Conservation (phyloP, 306 rosid species). For the Canavalia gladiata region DNA sequence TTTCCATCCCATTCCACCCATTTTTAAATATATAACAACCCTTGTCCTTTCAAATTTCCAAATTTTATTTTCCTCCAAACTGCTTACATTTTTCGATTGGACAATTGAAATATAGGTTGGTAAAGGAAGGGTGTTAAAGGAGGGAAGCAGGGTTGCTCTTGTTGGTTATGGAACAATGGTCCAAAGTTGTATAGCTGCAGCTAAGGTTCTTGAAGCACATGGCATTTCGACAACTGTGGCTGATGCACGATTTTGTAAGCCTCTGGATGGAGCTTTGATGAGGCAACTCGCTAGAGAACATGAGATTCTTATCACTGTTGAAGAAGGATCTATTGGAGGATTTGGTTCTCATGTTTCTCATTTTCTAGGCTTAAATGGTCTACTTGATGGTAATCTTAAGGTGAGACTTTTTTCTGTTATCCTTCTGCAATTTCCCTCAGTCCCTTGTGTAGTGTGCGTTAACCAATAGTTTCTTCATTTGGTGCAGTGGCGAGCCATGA, state of each 20-base stretch:
- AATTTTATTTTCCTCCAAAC: neutral
- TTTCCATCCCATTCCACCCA: too few species aligned
- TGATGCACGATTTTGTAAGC: slow-evolving; percentile 82
- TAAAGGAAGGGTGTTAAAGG: slow-evolving; percentile 66
- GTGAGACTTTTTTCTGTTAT: slow-evolving; percentile 36
- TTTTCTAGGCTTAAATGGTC: slow-evolving; percentile 62
- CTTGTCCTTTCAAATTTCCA: neutral
- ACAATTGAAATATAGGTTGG: slow-evolving; percentile 59
- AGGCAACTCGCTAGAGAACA: slow-evolving; percentile 63
- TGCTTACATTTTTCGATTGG: slow-evolving; percentile 11
- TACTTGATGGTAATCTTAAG: slow-evolving; percentile 74
- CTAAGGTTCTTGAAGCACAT: slow-evolving; percentile 56
- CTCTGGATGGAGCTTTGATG: slow-evolving; percentile 66
- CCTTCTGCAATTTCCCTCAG: neutral
- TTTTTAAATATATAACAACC: too few species aligned
- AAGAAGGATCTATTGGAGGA: slow-evolving; percentile 81
- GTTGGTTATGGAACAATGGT: slow-evolving; percentile 74
- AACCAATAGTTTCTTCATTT: neutral
- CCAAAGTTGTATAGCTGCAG: slow-evolving; percentile 60
- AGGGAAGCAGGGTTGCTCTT: slow-evolving; percentile 72
- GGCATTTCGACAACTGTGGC: slow-evolving; percentile 63
- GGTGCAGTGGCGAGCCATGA: slow-evolving; percentile 69
- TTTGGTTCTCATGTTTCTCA: slow-evolving; percentile 81
- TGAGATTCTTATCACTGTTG: slow-evolving; percentile 69
- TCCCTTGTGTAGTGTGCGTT: neutral